Conservation (phyloP, 2,329 filamentous ascomycete genomes). For the Proliferodiscus dingleyae region DNA sequence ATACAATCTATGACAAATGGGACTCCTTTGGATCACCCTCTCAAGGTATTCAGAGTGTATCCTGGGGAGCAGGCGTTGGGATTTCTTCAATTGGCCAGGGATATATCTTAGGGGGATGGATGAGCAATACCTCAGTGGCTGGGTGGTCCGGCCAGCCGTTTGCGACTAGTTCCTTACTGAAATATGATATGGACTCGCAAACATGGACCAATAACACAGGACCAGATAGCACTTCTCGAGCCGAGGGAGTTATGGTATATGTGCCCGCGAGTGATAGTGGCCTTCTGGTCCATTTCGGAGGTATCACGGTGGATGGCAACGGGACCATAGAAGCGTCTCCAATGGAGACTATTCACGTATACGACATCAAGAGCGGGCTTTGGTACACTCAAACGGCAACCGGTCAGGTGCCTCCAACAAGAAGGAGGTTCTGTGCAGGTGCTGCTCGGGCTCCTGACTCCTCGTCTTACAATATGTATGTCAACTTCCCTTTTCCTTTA, state of each 20-base stretch:
- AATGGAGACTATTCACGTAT: constrained; percentile 51
- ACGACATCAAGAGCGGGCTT: constrained; percentile 53
- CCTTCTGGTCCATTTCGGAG: constrained; percentile 58
- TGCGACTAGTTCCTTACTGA: constrained; percentile 47
- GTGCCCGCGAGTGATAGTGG: constrained; percentile 56
- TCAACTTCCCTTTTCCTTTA: constrained; percentile 5
- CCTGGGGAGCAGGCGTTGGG: constrained; percentile 53
- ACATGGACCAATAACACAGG: constrained; percentile 49
- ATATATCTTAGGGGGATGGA: constrained; percentile 60
- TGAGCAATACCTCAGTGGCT: constrained; percentile 47
- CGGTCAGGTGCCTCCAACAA: constrained; percentile 46
- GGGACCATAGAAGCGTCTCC: constrained; percentile 38
- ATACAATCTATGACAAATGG: constrained; percentile 53
- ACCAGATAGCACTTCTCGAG: constrained; percentile 47
- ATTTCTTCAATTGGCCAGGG: constrained; percentile 50
- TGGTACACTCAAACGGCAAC: constrained; percentile 57
- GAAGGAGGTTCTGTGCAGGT: constrained; percentile 57
- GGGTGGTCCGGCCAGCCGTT: constrained; percentile 45
- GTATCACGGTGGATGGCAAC: constrained; percentile 46
- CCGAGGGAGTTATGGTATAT: constrained; percentile 56
- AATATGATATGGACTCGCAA: constrained; percentile 51
- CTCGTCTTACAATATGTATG: constrained; percentile 61
- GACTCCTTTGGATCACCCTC: constrained; percentile 39
- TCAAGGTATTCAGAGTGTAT: constrained; percentile 40
- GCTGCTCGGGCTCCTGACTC: constrained; percentile 53